phyloP scores from a whole-genome alignment of 1,139 yeast species.

The Candida glucosophila region DNA sequence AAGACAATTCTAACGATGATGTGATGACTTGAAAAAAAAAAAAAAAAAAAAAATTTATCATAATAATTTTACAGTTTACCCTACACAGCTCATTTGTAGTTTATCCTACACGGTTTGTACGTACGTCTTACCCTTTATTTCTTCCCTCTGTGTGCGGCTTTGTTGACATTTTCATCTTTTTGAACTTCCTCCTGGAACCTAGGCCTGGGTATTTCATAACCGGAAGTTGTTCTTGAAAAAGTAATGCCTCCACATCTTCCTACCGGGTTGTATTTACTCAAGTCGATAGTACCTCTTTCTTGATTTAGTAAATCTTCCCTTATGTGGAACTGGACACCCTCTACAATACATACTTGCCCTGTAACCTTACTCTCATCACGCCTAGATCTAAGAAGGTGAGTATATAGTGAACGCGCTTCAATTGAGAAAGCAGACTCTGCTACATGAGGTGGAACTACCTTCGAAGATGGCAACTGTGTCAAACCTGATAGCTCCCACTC shows the following conservation, averaged over 20 bases:
- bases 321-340: constrained; percentile 50
- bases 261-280: constrained; percentile 44
- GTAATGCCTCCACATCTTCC: constrained; percentile 49
- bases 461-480: constrained; percentile 35
- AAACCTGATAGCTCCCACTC: constrained; percentile 53
- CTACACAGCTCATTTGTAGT: too few species aligned
- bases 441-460: constrained; percentile 48
- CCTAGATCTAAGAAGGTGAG: constrained; percentile 40
- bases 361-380: constrained; percentile 23
- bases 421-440: constrained; percentile 55
- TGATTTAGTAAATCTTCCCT: constrained; percentile 46
- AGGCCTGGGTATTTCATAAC: constrained; percentile 38
- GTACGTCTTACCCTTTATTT: too few species aligned
- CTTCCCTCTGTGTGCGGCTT: too few species aligned
- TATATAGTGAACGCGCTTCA: constrained; percentile 41
- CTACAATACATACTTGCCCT: constrained; percentile 38
- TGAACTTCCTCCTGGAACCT: constrained; percentile 14
- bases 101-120: too few species aligned
- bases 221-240: constrained; percentile 36
- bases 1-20: too few species aligned
- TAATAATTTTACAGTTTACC: too few species aligned
- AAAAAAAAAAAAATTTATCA: too few species aligned
- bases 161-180: constrained; percentile 5
- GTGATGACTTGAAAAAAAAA: too few species aligned
- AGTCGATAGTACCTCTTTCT: constrained; percentile 30